Conservation (phyloP, 768 basidiomycete genomes). For the Tricholomella constricta region DNA sequence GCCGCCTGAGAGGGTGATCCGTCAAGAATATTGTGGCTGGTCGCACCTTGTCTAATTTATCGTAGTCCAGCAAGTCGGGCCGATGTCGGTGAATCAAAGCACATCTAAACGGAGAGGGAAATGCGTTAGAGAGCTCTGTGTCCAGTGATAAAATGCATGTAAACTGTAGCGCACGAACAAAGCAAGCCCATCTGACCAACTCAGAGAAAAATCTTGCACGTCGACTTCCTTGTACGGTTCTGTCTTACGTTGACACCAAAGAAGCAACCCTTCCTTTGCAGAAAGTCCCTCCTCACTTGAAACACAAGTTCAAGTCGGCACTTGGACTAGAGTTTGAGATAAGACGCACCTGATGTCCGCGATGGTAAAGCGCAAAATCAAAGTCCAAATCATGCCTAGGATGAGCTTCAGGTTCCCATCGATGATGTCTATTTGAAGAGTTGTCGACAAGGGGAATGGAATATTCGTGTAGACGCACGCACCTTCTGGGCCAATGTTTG, state of each 20-base stretch:
- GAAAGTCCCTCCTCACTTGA: conserved; percentile 96
- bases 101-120: conserved; percentile 58
- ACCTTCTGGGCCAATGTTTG: conserved; percentile 98
- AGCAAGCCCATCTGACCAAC: conserved; percentile 95
- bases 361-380: conserved; percentile 96
- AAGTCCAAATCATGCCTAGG: conserved; percentile 99
- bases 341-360: conserved; percentile 89
- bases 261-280: conserved; percentile 93
- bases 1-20: conserved; percentile 4
- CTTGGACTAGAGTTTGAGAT: not conserved
- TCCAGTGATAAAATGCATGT: conserved; percentile 6
- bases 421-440: conserved; percentile 76
- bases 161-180: conserved; percentile 57
- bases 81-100: conserved; percentile 97
- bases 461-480: conserved; percentile 9
- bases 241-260: conserved; percentile 99
- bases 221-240: conserved; percentile 88
- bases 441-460: conserved; percentile 5
- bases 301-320: conserved; percentile 14
- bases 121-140: conserved; percentile 7
- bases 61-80: conserved; percentile 91
- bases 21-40: not conserved
- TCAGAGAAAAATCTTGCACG: conserved; percentile 89
- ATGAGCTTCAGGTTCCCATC: conserved; percentile 99
- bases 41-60: conserved; percentile 77